Conservation (phyloP, 345 rosid genomes). For the Clausena lansium region DNA sequence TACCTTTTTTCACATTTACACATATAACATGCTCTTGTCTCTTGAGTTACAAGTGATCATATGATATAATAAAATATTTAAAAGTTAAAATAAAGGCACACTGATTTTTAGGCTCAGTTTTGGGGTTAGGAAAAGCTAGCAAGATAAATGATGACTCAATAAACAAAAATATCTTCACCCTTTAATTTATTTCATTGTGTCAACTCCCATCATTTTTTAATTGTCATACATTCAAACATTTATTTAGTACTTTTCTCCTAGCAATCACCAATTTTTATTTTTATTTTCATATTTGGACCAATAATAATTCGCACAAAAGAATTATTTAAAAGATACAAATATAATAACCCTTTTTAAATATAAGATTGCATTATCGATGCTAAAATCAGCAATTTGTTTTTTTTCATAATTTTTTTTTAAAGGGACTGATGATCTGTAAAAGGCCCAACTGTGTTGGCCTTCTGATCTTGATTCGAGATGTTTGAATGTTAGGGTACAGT, state of each 20-base stretch:
- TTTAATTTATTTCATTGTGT: conserved; percentile 1
- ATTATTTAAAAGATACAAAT: neutral
- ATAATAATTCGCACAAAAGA: too few relatives aligned
- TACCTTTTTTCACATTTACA: conserved; percentile 5
- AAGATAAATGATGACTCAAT: conserved; percentile 6
- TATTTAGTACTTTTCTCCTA: neutral
- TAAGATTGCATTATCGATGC: too few relatives aligned
- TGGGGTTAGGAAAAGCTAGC: conserved; percentile 26
- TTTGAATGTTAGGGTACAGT: conserved; percentile 27
- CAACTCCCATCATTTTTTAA: neutral
- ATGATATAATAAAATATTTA: too few relatives aligned
- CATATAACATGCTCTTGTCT: neutral
- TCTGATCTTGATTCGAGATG: conserved; percentile 26
- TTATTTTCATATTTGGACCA: too few relatives aligned
- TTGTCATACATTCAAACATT: neutral
- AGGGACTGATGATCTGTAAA: conserved; percentile 19
- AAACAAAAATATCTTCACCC: neutral
- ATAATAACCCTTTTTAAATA: too few relatives aligned
- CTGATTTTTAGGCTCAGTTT: conserved; percentile 33
- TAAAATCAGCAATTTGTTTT: too few relatives aligned
- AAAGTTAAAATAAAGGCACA: neutral
- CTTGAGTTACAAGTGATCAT: conserved; percentile 1
- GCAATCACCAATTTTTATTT: neutral
- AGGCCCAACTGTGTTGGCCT: conserved; percentile 11
- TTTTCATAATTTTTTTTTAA: too few relatives aligned